Conservation (phyloP, 352 stramenopile genomes). For the Lagenidium giganteum region DNA sequence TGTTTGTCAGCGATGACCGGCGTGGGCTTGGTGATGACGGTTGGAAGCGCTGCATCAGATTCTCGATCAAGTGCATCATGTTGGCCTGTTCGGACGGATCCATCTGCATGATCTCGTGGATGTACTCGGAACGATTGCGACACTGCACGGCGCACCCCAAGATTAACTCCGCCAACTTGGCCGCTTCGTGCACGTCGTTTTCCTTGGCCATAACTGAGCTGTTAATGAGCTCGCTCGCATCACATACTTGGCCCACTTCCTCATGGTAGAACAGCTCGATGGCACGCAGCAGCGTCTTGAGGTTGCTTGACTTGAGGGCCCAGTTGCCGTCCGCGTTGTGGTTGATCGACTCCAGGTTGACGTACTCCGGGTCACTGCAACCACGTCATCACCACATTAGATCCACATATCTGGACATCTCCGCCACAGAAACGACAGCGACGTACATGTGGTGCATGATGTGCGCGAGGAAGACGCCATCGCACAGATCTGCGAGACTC, state of each 20-base stretch:
- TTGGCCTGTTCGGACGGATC: constrained; percentile 67
- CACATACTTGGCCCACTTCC: constrained; percentile 70
- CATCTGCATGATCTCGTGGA: constrained; percentile 84
- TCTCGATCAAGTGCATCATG: constrained; percentile 83
- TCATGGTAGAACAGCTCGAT: constrained; percentile 82
- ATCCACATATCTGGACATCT: neutral
- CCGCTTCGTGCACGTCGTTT: constrained; percentile 57
- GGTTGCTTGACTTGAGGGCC: constrained; percentile 74
- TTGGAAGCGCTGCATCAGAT: constrained; percentile 77
- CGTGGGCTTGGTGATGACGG: constrained; percentile 33
- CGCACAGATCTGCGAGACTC: constrained; percentile 53
- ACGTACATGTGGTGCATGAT: constrained; percentile 85
- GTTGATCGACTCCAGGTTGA: constrained; percentile 76
- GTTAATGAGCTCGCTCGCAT: constrained; percentile 66
- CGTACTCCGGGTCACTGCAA: constrained; percentile 68
- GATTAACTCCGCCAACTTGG: constrained; percentile 67
- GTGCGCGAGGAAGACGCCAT: constrained; percentile 79
- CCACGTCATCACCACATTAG: constrained; percentile 1
- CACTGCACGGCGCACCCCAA: constrained; percentile 78
- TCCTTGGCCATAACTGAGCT: constrained; percentile 64
- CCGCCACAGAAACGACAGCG: neutral
- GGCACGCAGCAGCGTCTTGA: constrained; percentile 70
- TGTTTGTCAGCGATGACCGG: constrained; percentile 21
- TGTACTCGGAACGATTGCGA: constrained; percentile 76
- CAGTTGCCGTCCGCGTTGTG: constrained; percentile 54